These are phyloP conservation scores for Carpinus fangiana DNA, from an alignment of 306 rosid genomes.

Conservation along the genomic window DNA sequence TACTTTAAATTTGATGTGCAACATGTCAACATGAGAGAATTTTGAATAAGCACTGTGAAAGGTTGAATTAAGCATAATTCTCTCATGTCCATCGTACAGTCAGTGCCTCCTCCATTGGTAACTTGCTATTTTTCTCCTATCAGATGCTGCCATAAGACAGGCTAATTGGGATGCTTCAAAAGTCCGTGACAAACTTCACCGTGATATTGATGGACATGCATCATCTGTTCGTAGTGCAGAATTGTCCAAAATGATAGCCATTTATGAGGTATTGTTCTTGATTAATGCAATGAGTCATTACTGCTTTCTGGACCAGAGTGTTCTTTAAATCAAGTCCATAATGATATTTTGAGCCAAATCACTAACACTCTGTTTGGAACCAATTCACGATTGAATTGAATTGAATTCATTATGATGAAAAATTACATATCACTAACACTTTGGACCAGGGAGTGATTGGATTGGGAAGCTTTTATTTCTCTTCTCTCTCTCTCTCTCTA, in stretches of 20 bases:
- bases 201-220: constrained; percentile 69
- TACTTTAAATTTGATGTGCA: not conserved
- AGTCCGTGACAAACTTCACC: constrained; percentile 64
- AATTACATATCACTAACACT: too few species aligned
- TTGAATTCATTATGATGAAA: too few species aligned
- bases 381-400: not conserved
- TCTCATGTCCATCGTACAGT: not conserved
- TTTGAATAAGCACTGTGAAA: not conserved
- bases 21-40: not conserved
- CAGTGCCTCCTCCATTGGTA: constrained; percentile 8
- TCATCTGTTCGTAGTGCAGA: constrained; percentile 53
- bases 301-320: constrained; percentile 1
- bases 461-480: too few species aligned
- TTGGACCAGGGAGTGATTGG: too few species aligned
- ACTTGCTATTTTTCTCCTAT: constrained; percentile 15
- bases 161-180: constrained; percentile 73
- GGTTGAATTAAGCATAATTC: not conserved
- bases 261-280: constrained; percentile 54
- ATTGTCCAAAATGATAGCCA: constrained; percentile 46
- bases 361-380: constrained; percentile 2
- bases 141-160: constrained; percentile 66
- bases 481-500: too few species aligned
- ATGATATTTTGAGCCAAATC: constrained; percentile 3
- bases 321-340: constrained; percentile 11
- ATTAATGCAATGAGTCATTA: not conserved